These are phyloP conservation scores for Lathyrus aphaca DNA, from an alignment of 306 rosid genomes.

Conservation along the genomic window DNA sequence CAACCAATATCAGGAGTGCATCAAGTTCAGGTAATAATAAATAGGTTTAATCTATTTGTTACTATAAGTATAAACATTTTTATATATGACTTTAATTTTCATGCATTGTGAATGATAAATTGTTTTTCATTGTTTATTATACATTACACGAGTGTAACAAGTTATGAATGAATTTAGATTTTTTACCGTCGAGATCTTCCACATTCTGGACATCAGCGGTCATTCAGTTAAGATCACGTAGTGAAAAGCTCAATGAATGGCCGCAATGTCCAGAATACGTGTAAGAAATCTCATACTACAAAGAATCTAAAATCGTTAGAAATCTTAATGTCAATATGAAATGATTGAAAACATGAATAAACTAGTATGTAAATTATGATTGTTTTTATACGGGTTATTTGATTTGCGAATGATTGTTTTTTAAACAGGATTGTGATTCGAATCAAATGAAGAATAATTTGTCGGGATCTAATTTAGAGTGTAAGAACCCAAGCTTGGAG, in stretches of 20 bases:
- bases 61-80: neutral
- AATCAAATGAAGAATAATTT: slow-evolving; percentile 51
- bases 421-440: slow-evolving; percentile 75
- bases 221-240: neutral
- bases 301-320: neutral
- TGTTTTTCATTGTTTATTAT: neutral
- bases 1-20: slow-evolving; percentile 54
- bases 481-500: slow-evolving; percentile 89
- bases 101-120: neutral
- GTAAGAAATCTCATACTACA: neutral
- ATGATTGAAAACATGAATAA: neutral
- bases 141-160: neutral
- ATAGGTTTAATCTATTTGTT: neutral
- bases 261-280: neutral
- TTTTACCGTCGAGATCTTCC: neutral
- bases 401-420: neutral
- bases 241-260: neutral
- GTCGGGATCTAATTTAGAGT: slow-evolving; percentile 56
- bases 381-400: neutral
- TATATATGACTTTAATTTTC: neutral
- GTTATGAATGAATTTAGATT: neutral
- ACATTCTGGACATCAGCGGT: neutral
- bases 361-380: neutral
- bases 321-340: neutral
- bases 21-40: slow-evolving; percentile 65